Base-by-base conservation (phyloP, 768 basidiomycete genomes). In the Tricholoma saponaceum region DNA sequence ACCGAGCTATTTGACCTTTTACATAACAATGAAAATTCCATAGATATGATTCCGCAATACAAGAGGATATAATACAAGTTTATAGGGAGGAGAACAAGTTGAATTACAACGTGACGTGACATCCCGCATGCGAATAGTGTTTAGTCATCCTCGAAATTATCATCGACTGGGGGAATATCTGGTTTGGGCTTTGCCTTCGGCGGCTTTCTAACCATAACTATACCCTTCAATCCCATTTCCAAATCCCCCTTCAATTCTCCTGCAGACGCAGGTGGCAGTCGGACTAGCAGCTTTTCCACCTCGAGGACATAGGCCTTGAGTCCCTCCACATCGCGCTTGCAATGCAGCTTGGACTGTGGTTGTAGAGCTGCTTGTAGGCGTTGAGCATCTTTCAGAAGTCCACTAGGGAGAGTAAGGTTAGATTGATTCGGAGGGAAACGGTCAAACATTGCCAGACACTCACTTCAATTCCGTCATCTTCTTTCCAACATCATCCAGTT, bases 401-500 rank as follows among this genome's bases (percentile, higher is more conserved):
- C 26, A 9, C 47, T 50, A 18, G 18, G 44, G 47, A 50, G 26
- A n/a, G 26, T 30, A n/a, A 28, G 26, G 37, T 28, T 12, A 28
- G 22, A 25, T 57, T 10, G 20, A n/a, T n/a, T n/a, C n/a, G n/a
- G n/a, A 54, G 6, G 14, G 28, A 41, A 26, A 30, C 9, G 25
- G 28, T 25, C 14, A 33, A n/a, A 49, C 12, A 23, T 54, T 22
- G 49, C 7, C 5, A 18, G 4, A 51, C 47, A 67, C 73, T 57
- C 55, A 80, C 81, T 12, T 70, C 16, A 74, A 61, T 32, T 64
- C 55, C 3, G 58, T 77, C 51, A 68, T 59, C 26, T 69, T 67
- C 41, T 63, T 61, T 7, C 61, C 64, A 13, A 76, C 39, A 39
- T 63, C 64, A 32, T 79, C 79, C 1, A 78, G 64, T 28, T 67